Percentiles rank a stretch among this genome's conserved stretches.
phyloP scores from a whole-genome alignment of 352 stramenopile species.

The Plasmopara viticola region DNA sequence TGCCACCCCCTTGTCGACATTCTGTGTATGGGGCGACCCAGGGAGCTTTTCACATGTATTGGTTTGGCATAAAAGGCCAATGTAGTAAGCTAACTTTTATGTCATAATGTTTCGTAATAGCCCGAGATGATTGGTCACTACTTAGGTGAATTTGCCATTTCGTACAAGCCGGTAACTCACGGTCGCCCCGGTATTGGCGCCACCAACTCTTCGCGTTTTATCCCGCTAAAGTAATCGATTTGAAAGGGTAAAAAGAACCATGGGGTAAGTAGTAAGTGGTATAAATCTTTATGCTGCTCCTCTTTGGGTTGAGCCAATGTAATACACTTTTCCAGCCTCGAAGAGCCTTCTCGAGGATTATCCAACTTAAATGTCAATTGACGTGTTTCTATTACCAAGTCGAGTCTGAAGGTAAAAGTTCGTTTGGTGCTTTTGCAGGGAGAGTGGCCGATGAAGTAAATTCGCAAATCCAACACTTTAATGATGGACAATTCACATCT shows the following conservation, averaged over 20 bases:
- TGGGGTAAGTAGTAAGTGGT: neutral
- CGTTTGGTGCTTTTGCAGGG: constrained; percentile 3
- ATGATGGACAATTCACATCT: constrained; percentile 55
- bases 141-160: constrained; percentile 99
- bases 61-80: too few relatives aligned
- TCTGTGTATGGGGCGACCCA: constrained; percentile 89
- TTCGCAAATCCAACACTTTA: constrained; percentile 44
- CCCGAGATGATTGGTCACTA: constrained; percentile 99
- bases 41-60: constrained; percentile 34
- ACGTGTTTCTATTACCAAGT: too few relatives aligned
- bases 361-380: too few relatives aligned
- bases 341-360: constrained; percentile 12
- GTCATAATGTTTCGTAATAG: constrained; percentile 23
- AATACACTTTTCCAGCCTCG: constrained; percentile 63
- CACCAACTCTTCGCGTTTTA: constrained; percentile 97
- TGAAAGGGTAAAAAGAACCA: constrained; percentile 10
- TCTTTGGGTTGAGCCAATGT: constrained; percentile 67
- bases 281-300: constrained; percentile 17
- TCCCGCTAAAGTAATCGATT: constrained; percentile 95
- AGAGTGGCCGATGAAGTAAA: constrained; percentile 47
- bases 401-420: too few relatives aligned
- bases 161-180: constrained; percentile 97
- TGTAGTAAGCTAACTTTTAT: too few relatives aligned
- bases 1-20: constrained; percentile 73
- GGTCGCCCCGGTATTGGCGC: constrained; percentile 98